phyloP scores from a whole-genome alignment of 352 stramenopile species.

The Globisporangium orthogonon region DNA sequence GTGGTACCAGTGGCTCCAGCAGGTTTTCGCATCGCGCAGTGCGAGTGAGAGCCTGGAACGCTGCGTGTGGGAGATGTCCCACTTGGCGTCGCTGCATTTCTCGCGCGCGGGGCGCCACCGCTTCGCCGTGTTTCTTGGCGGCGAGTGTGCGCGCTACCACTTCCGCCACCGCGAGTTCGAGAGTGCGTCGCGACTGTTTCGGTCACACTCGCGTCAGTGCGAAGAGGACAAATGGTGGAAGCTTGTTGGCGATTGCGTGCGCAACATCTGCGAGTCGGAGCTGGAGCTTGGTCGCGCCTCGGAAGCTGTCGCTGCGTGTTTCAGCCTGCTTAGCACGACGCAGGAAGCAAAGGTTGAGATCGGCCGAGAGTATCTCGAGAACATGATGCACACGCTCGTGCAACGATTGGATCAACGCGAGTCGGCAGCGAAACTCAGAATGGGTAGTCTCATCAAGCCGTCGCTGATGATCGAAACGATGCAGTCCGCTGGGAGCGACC shows the following conservation, averaged over 20 bases:
- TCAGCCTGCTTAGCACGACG: conserved; percentile 51
- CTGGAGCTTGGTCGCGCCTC: conserved; percentile 42
- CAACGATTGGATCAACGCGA: too few species aligned
- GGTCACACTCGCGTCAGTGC: conserved; percentile 59
- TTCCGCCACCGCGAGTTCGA: conserved; percentile 47
- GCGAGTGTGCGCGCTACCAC: conserved; percentile 64
- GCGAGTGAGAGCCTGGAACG: conserved; percentile 34
- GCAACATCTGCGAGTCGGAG: conserved; percentile 49
- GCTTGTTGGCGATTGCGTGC: conserved; percentile 47
- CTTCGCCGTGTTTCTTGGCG: conserved; percentile 72
- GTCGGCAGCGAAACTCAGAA: too few species aligned
- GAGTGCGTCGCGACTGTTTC: conserved; percentile 56
- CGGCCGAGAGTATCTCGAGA: conserved; percentile 37
- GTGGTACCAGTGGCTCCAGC: conserved; percentile 56
- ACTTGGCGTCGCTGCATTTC: conserved; percentile 72
- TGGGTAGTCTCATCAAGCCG: too few species aligned
- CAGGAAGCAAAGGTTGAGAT: conserved; percentile 42
- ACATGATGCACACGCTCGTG: conserved; percentile 11
- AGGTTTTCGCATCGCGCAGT: conserved; percentile 26
- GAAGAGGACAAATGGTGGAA: conserved; percentile 75
- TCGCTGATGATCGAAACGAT: too few species aligned
- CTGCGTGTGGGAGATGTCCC: conserved; percentile 65
- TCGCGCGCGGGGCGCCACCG: conserved; percentile 60
- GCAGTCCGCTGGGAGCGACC: too few species aligned
- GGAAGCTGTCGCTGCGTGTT: conserved; percentile 49